These are phyloP conservation scores for Psilocybe cyanescens DNA, from an alignment of 768 basidiomycete species.

Conservation along the genomic window DNA sequence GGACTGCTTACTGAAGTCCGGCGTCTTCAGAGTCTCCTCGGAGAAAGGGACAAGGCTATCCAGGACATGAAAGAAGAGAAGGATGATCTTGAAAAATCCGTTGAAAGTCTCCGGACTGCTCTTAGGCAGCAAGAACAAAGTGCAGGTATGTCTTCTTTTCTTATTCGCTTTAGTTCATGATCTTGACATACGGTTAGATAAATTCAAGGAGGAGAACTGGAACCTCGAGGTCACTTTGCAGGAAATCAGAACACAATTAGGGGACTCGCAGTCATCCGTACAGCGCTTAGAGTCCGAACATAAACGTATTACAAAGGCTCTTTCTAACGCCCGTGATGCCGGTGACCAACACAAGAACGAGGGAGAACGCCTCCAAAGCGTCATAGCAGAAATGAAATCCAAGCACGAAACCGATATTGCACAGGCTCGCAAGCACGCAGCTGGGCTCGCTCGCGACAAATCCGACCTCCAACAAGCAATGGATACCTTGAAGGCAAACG, in stretches of 20 bases:
- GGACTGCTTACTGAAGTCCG: conserved; percentile 90
- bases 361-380: conserved; percentile 65
- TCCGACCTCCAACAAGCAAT: conserved; percentile 84
- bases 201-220: conserved; percentile 99
- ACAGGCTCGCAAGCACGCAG: conserved; percentile 84
- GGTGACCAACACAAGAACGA: conserved; percentile 90
- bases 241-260: conserved; percentile 74
- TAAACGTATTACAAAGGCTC: conserved; percentile 76
- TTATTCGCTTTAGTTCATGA: not conserved
- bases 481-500: conserved; percentile 76
- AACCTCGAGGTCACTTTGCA: conserved; percentile 94
- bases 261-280: conserved; percentile 64
- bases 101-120: conserved; percentile 74
- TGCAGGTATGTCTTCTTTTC: conserved; percentile 55
- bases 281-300: conserved; percentile 82
- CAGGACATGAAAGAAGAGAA: conserved; percentile 92
- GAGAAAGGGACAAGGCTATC: conserved; percentile 91
- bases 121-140: conserved; percentile 83
- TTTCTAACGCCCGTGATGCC: conserved; percentile 73
- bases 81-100: conserved; percentile 80
- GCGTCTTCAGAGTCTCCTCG: conserved; percentile 86
- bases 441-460: conserved; percentile 90
- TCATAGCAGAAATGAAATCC: conserved; percentile 75
- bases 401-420: conserved; percentile 97
- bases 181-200: conserved; percentile 55